Evolutionary conservation across 306 rosid species (phyloP), one percentile per base, ranked within the genome.

Genomic region (Rosa multiflora): DNA sequence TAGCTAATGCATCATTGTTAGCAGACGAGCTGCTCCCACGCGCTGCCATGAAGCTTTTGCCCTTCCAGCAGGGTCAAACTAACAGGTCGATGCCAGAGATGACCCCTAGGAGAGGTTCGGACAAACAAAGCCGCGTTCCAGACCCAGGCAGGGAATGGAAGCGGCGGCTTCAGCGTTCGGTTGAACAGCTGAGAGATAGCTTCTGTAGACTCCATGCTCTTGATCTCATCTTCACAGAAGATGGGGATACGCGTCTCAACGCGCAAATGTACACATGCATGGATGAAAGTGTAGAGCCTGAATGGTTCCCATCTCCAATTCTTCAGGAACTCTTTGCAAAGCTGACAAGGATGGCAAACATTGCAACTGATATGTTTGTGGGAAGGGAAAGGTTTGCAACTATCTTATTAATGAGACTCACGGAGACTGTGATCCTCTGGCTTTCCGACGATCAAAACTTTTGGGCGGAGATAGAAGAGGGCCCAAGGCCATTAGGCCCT

Each of bases 331-430:
- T 92, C 43, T 95, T 83, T 39, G 80, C 77, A 44, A 91, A 90
- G 79, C 83, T 95, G 75, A 86, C 91, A 2, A 58, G 75, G 72
- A 79, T 95, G 39, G 97, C 99, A 18, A 76, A 83, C 84, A 79
- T 88, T 78, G 86, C 92, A 35, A 70, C 94, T 12, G 95, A 95
- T 55, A 80, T 95, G 84, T 92, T 95, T 82, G 96, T 90, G 48
- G 98, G 97, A 15, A 84, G 96, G 88, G 97, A 91, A 80, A 90
- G 98, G 78, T 95, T 87, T 82, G 95, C 97, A 2, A 91, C 98
- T n/a, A 73, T 91, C 80, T 87, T 92, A 55, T 78, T 92, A 63
- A 92, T 95, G 97, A 91, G 99, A 81, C 91, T 92, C 12, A 86
- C 91, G 26, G 99, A 95, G 87, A 85, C 99, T 20, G 93, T 95